phyloP scores from a whole-genome alignment of 2,329 filamentous ascomycete species.

The Phaeosphaeriaceae sp. region DNA sequence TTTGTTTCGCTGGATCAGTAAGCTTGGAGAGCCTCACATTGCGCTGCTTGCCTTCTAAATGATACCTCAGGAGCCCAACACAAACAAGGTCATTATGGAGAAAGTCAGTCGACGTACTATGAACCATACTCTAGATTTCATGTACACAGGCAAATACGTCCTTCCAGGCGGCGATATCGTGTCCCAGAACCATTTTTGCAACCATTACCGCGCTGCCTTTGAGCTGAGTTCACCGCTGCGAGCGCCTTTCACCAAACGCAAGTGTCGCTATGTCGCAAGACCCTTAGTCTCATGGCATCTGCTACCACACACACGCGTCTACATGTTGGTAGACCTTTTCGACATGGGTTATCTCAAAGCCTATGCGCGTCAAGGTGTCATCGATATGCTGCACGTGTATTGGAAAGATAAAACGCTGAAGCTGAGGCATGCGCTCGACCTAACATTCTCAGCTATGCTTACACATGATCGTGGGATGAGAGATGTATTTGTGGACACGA shows the following conservation, averaged over 20 bases:
- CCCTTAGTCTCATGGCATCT: slow-evolving; percentile 3
- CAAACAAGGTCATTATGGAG: neutral
- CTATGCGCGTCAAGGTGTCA: slow-evolving; percentile 4
- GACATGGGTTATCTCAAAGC: slow-evolving; percentile 5
- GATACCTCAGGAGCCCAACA: neutral
- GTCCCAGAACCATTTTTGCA: slow-evolving; percentile 7
- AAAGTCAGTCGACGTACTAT: slow-evolving; percentile 5
- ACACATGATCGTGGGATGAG: slow-evolving; percentile 9
- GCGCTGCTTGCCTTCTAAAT: neutral
- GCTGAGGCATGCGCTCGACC: slow-evolving; percentile 7
- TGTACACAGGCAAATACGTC: slow-evolving; percentile 9
- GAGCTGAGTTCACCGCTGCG: neutral
- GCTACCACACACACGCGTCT: slow-evolving; percentile 10
- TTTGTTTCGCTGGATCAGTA: slow-evolving; percentile 8
- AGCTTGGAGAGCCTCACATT: neutral
- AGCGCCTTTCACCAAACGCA: slow-evolving; percentile 6
- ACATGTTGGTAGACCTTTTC: slow-evolving; percentile 13
- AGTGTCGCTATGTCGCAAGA: slow-evolving; percentile 10
- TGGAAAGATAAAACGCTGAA: slow-evolving; percentile 9
- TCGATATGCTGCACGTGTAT: slow-evolving; percentile 12
- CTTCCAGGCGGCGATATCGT: slow-evolving; percentile 6
- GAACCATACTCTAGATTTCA: slow-evolving; percentile 12
- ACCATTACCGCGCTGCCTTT: slow-evolving; percentile 4
- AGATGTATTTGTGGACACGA: neutral
- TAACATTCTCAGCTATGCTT: slow-evolving; percentile 8